Evolutionary conservation across 1,284 basidiomycete species (phyloP).

Genomic region (Sutorius eximius): DNA sequence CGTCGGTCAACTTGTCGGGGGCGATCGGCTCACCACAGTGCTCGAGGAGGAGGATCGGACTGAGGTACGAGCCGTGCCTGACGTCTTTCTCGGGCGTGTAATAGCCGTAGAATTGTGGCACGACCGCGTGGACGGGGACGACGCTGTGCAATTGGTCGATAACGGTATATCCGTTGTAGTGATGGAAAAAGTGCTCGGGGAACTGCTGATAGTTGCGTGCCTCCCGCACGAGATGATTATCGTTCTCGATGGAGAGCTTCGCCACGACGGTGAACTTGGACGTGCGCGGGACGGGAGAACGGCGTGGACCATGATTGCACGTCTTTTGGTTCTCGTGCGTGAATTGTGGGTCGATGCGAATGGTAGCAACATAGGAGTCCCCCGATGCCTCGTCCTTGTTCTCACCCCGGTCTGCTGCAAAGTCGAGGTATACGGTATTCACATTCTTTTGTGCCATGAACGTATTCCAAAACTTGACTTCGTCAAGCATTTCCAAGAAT

Average conservation of each 20-base stretch:
- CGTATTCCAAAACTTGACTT: neutral
- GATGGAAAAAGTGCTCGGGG: conserved; percentile 33
- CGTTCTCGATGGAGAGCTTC: conserved; percentile 29
- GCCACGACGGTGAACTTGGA: conserved; percentile 33
- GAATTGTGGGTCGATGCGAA: conserved; percentile 18
- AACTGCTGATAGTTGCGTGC: conserved; percentile 34
- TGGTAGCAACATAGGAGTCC: neutral
- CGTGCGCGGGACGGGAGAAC: conserved; percentile 25
- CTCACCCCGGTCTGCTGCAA: neutral
- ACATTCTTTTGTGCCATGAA: neutral
- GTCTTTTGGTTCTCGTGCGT: conserved; percentile 2
- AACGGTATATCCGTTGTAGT: conserved; percentile 37
- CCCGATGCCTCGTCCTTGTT: neutral
- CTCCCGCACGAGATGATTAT: conserved; percentile 29
- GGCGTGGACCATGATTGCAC: conserved; percentile 1
- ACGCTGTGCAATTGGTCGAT: conserved; percentile 24
- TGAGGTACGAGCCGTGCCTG: conserved; percentile 8
- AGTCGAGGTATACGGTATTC: neutral
- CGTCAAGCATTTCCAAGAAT: neutral
- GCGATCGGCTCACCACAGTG: conserved; percentile 37
- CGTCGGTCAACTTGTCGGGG: conserved; percentile 12
- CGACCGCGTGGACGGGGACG: conserved; percentile 37
- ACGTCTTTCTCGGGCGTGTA: conserved; percentile 20
- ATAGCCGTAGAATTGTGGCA: conserved; percentile 43
- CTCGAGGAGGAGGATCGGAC: conserved; percentile 39